Evolutionary conservation across 1,139 yeast genomes (phyloP).

Genomic region (Magnusiomyces suaveolens): DNA sequence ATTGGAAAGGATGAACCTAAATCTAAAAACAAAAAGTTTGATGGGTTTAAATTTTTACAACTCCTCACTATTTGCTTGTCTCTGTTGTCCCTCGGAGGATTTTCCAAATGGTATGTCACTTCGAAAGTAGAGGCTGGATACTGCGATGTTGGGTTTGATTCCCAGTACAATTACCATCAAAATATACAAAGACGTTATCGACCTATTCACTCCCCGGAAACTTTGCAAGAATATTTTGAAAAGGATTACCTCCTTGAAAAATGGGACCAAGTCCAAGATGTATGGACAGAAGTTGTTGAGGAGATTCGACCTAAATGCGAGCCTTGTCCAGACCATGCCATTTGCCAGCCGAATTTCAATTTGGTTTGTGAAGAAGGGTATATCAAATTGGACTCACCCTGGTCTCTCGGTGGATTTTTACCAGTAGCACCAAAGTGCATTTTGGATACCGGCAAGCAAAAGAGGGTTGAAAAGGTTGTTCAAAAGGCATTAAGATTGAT

Average conservation of each 20-base stretch:
- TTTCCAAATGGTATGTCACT: slow-evolving; percentile 27
- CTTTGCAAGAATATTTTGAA: slow-evolving; percentile 11
- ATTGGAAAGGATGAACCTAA: neutral
- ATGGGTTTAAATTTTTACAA: neutral
- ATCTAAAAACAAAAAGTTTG: neutral
- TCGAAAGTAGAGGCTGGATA: slow-evolving; percentile 30
- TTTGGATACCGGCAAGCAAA: slow-evolving; percentile 65
- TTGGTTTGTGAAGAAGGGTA: slow-evolving; percentile 65
- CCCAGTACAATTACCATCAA: slow-evolving; percentile 4
- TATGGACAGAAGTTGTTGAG: slow-evolving; percentile 20
- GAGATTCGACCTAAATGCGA: slow-evolving; percentile 53
- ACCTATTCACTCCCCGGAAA: slow-evolving; percentile 8
- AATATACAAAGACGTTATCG: slow-evolving; percentile 2
- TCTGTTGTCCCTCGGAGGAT: slow-evolving; percentile 13
- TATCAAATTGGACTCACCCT: slow-evolving; percentile 47
- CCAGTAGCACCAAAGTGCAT: slow-evolving; percentile 61
- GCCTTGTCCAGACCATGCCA: slow-evolving; percentile 74
- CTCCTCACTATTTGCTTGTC: neutral
- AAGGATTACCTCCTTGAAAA: slow-evolving; percentile 15
- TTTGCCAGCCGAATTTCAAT: slow-evolving; percentile 52
- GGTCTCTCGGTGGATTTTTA: slow-evolving; percentile 43
- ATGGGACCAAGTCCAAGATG: slow-evolving; percentile 8
- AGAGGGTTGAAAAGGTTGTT: slow-evolving; percentile 57
- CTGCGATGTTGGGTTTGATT: slow-evolving; percentile 29
- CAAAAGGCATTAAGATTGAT: slow-evolving; percentile 58